Base-by-base conservation (phyloP, 257 asterid genomes). In the Orobanche coerulescens region DNA sequence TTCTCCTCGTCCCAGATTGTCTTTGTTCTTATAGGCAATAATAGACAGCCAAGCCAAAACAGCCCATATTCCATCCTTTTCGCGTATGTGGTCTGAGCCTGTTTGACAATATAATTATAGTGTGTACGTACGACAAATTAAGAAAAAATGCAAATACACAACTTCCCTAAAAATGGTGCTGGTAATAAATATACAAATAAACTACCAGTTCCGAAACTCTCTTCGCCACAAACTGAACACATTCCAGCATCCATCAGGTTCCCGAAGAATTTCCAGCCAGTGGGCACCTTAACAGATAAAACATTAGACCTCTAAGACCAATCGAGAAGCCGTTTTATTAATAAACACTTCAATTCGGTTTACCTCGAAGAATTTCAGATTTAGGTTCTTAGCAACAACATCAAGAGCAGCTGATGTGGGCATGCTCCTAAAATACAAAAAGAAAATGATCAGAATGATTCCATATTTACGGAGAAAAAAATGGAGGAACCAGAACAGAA, bases 321-420 rank as follows among this genome's bases (percentile, higher is more conserved):
- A 53, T 64, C 50, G 63, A 43, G 7, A 6, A 7, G 58, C 44
- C 22, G 13, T 53, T 28, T 34, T 37, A 15, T 44, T 49, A 20
- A 62, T 56, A 43, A 9, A 42, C 20, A 42, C 1, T 52, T 43
- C 66, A 64, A 12, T 33, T 16, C 36, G 30, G 22, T 14, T 71
- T 73, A 92, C 98, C 98, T 88, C 97, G 69, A 92, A 92, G 73
- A 88, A 92, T 68, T 92, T 92, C 81, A 92, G 82, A 40, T 84
- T 81, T 70, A 92, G 82, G 77, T 81, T 71, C 65, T 79, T 81
- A 37, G 98, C 98, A 23, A 92, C 98, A 67, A 92, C 94, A 73
- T 92, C 97, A 68, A 92, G 98, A 70, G 98, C 98, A 65, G 98
- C 94, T 71, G 98, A 92, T 15, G 98, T 92, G 65, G 98, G 97